phyloP scores from a whole-genome alignment of 768 basidiomycete genomes.

The Leccinum longicurvipes region DNA sequence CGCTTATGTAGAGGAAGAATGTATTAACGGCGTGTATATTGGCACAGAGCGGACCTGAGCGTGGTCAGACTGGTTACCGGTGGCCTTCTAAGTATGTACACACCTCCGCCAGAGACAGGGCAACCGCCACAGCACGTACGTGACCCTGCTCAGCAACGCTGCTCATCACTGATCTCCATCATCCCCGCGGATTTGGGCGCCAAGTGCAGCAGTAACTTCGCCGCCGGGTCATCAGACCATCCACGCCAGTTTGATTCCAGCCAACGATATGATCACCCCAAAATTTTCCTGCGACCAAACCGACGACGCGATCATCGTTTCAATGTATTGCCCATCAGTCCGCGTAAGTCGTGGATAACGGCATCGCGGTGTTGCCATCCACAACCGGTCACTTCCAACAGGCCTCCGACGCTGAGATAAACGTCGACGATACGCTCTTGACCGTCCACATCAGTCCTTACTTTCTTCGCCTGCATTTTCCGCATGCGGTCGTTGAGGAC shows the following conservation, averaged over 20 bases:
- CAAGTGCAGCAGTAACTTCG: background rate
- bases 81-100: slow-evolving; percentile 8
- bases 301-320: slow-evolving; percentile 48
- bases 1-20: slow-evolving; percentile 7
- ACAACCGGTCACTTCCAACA: slow-evolving; percentile 32
- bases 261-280: slow-evolving; percentile 62
- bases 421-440: slow-evolving; percentile 67
- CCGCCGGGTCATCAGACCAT: background rate
- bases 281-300: slow-evolving; percentile 70
- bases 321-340: slow-evolving; percentile 68
- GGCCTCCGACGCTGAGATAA: slow-evolving; percentile 80
- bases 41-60: background rate
- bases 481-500: slow-evolving; percentile 62
- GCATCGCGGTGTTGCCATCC: slow-evolving; percentile 3
- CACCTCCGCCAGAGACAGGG: too few species aligned
- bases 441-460: slow-evolving; percentile 81
- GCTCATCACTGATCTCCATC: background rate
- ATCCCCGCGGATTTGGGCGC: background rate
- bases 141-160: too few species aligned
- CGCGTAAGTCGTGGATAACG: slow-evolving; percentile 44
- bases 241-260: background rate
- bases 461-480: slow-evolving; percentile 76
- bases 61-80: too few species aligned
- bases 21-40: background rate
- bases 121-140: too few species aligned